Base-by-base conservation (phyloP, 2,329 filamentous ascomycete genomes). In the Tolypocladium nubicola region DNA sequence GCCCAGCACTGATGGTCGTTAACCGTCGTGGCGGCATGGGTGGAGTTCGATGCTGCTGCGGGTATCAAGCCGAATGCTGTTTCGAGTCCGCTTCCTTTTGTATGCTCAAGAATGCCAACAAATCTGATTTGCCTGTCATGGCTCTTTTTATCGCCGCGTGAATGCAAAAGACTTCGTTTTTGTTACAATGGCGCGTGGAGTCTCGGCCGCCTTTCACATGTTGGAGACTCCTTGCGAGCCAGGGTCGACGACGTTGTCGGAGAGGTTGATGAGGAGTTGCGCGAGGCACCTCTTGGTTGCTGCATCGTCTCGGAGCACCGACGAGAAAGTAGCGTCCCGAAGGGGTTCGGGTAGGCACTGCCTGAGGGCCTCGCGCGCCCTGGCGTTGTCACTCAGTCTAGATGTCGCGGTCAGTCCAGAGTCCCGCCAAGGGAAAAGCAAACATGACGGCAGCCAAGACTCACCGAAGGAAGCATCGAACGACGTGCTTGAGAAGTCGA, bases 331-430 rank as follows among this genome's bases (percentile, higher is more conserved):
- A 9, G 93, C 92, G 71, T 99, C 94, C 53, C 94, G 88, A n/a
- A 99, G 85, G n/a, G 94, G 94, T 68, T 99, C 94, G 0, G 94
- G 94, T 14, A 99, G 86, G 68, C 94, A 99, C 73, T 99, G 94
- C 47, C 94, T 85, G 26, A 99, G 82, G 52, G 94, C 94, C 72
- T 99, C 94, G 38, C 94, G 88, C 57, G 94, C 94, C 60, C 94
- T 88, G 60, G 93, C 93, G 68, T 99, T 99, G 70, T 99, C 94
- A 66, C 91, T 97, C 52, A 99, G 79, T 59, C 91, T 96, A 65
- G 26, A 57, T 1, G 13, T 8, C 37, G 23, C 2, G 19, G 59
- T 67, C 60, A 67, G 64, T 33, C 55, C 19, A 26, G 57, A 21
- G 26, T 52, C 30, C 30, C 19, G 30, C 8, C 21, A 35, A 43